phyloP scores from a whole-genome alignment of 2,329 filamentous ascomycete genomes.

The Beauveria bassiana region DNA sequence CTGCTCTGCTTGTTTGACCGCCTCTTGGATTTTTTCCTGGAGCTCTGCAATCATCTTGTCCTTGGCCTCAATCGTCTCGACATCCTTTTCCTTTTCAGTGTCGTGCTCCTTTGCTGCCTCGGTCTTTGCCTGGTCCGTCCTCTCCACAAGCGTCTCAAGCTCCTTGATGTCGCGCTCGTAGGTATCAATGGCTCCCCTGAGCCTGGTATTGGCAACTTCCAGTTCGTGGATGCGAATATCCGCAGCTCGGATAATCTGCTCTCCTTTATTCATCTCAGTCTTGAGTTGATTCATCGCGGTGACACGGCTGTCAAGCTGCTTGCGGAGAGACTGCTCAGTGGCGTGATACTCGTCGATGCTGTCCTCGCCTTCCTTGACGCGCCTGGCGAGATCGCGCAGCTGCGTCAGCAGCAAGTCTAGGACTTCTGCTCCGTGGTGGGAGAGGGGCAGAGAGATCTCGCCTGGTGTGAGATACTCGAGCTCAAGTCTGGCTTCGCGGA shows the following conservation, averaged over 20 bases:
- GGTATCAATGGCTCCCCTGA: constrained; percentile 43
- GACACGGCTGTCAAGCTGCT: constrained; percentile 47
- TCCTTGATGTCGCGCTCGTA: constrained; percentile 48
- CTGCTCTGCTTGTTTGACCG: constrained; percentile 29
- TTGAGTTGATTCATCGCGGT: constrained; percentile 41
- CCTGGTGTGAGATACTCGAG: constrained; percentile 55
- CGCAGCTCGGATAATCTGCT: constrained; percentile 27
- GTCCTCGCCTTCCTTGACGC: constrained; percentile 41
- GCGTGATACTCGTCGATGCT: constrained; percentile 53
- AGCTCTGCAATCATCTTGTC: constrained; percentile 32
- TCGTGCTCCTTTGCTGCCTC: constrained; percentile 23
- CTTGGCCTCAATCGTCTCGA: constrained; percentile 28
- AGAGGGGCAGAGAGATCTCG: constrained; percentile 46
- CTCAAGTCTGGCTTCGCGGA: constrained; percentile 51
- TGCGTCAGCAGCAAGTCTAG: constrained; percentile 46
- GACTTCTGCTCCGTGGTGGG: constrained; percentile 45
- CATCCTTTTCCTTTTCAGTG: constrained; percentile 27
- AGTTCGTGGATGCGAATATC: constrained; percentile 37
- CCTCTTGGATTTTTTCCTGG: constrained; percentile 35
- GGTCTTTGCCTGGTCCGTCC: constrained; percentile 34
- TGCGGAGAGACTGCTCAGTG: constrained; percentile 46
- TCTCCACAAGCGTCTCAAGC: constrained; percentile 43
- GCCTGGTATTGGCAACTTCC: constrained; percentile 40
- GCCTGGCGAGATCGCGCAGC: constrained; percentile 41
- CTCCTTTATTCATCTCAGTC: constrained; percentile 31